Base-by-base conservation (phyloP, 306 rosid genomes). In the Vicia faba region DNA sequence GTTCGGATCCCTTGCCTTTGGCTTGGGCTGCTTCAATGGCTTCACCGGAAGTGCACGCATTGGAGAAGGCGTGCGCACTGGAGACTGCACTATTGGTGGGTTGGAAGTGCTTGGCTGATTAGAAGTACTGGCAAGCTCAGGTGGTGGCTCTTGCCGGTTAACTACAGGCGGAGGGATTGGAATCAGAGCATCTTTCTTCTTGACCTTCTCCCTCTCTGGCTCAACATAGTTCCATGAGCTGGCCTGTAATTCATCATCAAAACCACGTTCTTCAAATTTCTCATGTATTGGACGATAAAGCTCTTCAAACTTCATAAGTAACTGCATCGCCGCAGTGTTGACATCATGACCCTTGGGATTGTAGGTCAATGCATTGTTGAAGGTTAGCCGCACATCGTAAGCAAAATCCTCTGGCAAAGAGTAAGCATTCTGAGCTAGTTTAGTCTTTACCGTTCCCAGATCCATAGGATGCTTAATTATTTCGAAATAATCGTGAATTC, bases 401-500 rank as follows among this genome's bases (percentile, higher is more conserved):
- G 99, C 89, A 38, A 95, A 90, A 57, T 90, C 95, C 19, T 54
- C 11, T 0, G 97, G 92, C 7, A 88, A 74, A 0, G 74, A 8
- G 13, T 90, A 95, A 4, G 40, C 11, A 56, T 81, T 80, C 25
- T 79, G 84, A 0, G 81, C 50, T 0, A 90, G 93, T 56, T 80
- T 85, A 4, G 82, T 25, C 64, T 88, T 88, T 14, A 95, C 92
- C 0, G 97, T 79, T 2, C 99, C 99, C 3, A 95, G 92, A 95
- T 95, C 99, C 97, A 95, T 95, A 0, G 99, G 99, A 9, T 59
- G 66, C 79, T 90, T 95, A 20, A 95, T 76, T 41, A 90, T 90
- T 36, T 90, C 95, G 6, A 77, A 13, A 65, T 95, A 95, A 82
- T 95, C 99, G 64, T 95, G 99, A 56, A 95, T 95, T 18, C 83